Evolutionary conservation across 805 yeast species (phyloP).

Genomic region (Yamadazyma kitorensis): DNA sequence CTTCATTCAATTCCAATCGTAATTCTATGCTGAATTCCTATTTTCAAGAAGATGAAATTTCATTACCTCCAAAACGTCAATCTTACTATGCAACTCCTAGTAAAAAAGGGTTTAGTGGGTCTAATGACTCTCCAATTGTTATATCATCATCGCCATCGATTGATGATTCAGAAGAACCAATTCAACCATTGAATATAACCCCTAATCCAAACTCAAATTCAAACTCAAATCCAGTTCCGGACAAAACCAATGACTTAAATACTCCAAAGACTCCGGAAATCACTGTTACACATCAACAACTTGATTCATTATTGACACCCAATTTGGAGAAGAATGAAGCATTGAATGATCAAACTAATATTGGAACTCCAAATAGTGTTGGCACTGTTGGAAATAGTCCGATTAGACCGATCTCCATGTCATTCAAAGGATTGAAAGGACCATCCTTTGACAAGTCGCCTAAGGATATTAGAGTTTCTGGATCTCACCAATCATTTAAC

Average conservation of each 20-base stretch:
- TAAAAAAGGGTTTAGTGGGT: background rate
- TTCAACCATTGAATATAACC: constrained; percentile 8
- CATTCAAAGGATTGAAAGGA: constrained; percentile 61
- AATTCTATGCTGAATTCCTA: no score
- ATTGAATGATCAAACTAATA: constrained; percentile 1
- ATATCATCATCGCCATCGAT: constrained; percentile 13
- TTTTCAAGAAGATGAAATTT: no score
- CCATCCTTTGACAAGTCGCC: constrained; percentile 45
- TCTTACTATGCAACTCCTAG: no score
- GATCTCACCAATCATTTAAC: constrained; percentile 41
- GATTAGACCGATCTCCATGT: constrained; percentile 44
- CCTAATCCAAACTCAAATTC: background rate
- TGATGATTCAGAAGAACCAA: constrained; percentile 14
- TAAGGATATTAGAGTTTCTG: constrained; percentile 30
- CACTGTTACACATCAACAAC: constrained; percentile 13
- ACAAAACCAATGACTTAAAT: background rate
- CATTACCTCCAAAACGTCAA: no score
- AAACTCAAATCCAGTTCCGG: background rate
- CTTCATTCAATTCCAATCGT: no score
- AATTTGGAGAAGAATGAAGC: constrained; percentile 7
- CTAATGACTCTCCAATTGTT: constrained; percentile 9
- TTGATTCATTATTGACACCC: constrained; percentile 9
- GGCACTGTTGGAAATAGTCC: constrained; percentile 6
- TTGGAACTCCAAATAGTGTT: constrained; percentile 3
- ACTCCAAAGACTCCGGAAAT: constrained; percentile 11